These are phyloP conservation scores for Huntiella decipiens DNA, from an alignment of 2,329 filamentous ascomycete species.

Conservation along the genomic window DNA sequence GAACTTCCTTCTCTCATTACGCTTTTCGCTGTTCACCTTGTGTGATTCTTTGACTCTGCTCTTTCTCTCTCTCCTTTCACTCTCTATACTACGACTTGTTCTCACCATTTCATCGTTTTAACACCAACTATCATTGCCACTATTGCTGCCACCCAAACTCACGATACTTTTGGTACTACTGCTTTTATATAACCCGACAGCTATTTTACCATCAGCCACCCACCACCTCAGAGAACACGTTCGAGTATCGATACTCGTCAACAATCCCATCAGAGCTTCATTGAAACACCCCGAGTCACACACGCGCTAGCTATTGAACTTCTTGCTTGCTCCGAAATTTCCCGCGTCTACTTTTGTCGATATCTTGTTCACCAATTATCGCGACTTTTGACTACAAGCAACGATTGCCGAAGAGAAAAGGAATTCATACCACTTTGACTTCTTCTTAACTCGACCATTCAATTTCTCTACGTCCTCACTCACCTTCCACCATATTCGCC, in stretches of 20 bases:
- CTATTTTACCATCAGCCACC: neutral
- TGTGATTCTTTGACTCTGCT: conserved; percentile 16
- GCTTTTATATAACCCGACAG: neutral
- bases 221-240: neutral
- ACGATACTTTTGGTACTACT: neutral
- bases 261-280: conserved; percentile 1
- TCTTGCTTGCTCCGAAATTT: neutral
- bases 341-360: conserved; percentile 15
- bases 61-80: conserved; percentile 18
- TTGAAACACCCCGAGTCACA: neutral
- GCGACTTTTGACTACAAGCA: conserved; percentile 12
- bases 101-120: neutral
- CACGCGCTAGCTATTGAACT: neutral
- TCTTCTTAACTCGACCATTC: conserved; percentile 16
- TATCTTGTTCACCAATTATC: conserved; percentile 13
- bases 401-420: conserved; percentile 6
- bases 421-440: neutral
- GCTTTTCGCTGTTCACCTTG: conserved; percentile 13
- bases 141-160: neutral
- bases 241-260: too few relatives aligned
- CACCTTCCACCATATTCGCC: neutral
- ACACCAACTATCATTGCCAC: neutral
- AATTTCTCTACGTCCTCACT: neutral
- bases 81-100: conserved; percentile 14
- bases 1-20: conserved; percentile 13